Conservation (phyloP, 139 green algal species). For the Eudorina sp. region DNA sequence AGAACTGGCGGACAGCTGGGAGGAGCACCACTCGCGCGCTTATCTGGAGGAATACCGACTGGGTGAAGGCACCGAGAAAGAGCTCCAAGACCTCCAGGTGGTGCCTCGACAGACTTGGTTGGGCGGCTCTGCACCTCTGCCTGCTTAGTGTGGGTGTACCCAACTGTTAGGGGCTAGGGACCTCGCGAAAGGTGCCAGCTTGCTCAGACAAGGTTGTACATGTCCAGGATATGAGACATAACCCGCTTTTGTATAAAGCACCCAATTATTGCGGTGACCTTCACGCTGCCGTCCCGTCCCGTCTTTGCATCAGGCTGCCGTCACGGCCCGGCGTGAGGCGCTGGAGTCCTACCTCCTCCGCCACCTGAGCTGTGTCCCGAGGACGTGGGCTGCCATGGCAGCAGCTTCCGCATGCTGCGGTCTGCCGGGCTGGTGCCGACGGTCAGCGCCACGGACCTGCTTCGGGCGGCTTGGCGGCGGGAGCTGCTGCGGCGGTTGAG, state of each 20-base stretch:
- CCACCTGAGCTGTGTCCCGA: constrained; percentile 22
- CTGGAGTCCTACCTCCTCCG: constrained; percentile 45
- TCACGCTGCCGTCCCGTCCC: too few species aligned
- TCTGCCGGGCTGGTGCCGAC: not conserved
- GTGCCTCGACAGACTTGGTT: too few species aligned
- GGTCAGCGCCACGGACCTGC: constrained; percentile 40
- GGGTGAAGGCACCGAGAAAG: too few species aligned
- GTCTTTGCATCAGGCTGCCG: not conserved
- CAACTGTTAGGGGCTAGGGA: too few species aligned
- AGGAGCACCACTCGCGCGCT: constrained; percentile 34
- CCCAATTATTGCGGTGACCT: too few species aligned
- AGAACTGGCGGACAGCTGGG: constrained; percentile 64
- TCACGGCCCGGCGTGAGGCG: not conserved
- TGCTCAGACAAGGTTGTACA: too few species aligned
- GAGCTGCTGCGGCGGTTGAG: constrained; percentile 47
- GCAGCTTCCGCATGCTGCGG: constrained; percentile 46
- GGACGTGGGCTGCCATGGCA: constrained; percentile 5
- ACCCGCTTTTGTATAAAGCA: too few species aligned
- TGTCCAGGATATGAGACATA: too few species aligned
- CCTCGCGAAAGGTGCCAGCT: too few species aligned
- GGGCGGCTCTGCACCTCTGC: too few species aligned
- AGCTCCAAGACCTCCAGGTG: too few species aligned
- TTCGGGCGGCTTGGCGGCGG: constrained; percentile 8
- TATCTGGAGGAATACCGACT: not conserved
- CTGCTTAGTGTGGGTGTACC: too few species aligned